Evolutionary conservation across 192 early-diverging fungal genomes (phyloP).

Genomic region (Phlyctochytrium arcticum): DNA sequence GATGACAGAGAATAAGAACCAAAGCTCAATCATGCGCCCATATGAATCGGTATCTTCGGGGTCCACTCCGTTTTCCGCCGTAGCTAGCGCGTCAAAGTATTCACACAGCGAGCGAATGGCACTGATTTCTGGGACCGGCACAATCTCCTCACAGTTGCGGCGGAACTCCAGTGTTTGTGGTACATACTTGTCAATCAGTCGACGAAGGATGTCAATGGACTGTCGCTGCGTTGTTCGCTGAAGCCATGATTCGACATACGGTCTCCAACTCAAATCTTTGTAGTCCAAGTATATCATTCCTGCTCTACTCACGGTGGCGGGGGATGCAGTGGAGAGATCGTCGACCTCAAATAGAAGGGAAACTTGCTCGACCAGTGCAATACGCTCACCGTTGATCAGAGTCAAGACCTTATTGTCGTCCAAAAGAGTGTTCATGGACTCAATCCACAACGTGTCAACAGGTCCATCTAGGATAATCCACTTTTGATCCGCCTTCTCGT

Average conservation of each 20-base stretch:
- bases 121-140: conserved; percentile 50
- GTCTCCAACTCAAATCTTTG: conserved; percentile 48
- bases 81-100: conserved; percentile 49
- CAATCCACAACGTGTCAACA: conserved; percentile 62
- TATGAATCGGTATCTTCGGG: conserved; percentile 41
- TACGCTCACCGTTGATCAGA: conserved; percentile 59
- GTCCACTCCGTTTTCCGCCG: conserved; percentile 51
- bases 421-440: conserved; percentile 59
- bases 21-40: conserved; percentile 52
- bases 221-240: conserved; percentile 32
- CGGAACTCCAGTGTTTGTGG: conserved; percentile 46
- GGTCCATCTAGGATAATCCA: conserved; percentile 62
- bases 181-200: conserved; percentile 49
- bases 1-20: conserved; percentile 54
- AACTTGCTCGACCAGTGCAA: conserved; percentile 53
- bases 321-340: conserved; percentile 56
- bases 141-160: conserved; percentile 40
- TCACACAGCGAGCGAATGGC: conserved; percentile 43
- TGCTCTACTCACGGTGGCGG: conserved; percentile 53
- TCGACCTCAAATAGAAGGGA: conserved; percentile 58
- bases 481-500: conserved; percentile 57
- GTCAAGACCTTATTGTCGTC: conserved; percentile 62
- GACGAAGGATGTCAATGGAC: conserved; percentile 32
- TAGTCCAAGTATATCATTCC: conserved; percentile 64
- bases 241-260: conserved; percentile 52